Conservation (phyloP, 345 rosid genomes). For the Mercurialis annua region DNA sequence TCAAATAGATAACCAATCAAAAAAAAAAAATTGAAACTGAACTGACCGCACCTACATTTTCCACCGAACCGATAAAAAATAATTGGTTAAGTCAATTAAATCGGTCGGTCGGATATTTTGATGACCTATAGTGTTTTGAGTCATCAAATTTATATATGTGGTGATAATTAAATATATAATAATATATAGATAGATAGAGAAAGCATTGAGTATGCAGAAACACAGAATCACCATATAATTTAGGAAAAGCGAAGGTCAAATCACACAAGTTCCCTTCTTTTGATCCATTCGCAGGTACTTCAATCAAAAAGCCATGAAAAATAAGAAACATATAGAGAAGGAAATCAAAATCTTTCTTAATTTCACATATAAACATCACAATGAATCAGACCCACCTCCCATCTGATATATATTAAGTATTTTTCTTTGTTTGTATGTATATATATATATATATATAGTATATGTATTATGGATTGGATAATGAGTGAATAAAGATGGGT, state of each 20-base stretch:
- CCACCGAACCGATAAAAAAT: too few species aligned
- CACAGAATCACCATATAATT: conserved; percentile 42
- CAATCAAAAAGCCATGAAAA: conserved; percentile 17
- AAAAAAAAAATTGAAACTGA: too few species aligned
- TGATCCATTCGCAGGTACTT: conserved; percentile 43
- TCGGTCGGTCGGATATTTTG: too few species aligned
- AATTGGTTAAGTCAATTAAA: too few species aligned
- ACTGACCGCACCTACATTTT: too few species aligned
- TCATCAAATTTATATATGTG: too few species aligned
- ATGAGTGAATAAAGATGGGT: conserved; percentile 43
- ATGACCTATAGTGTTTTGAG: too few species aligned
- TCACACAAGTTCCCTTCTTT: conserved; percentile 32
- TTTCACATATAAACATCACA: too few species aligned
- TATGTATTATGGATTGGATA: conserved; percentile 28
- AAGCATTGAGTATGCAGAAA: neutral
- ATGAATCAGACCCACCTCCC: too few species aligned
- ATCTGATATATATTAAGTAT: neutral
- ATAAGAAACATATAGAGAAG: conserved; percentile 12
- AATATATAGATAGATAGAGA: neutral
- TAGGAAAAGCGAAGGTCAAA: conserved; percentile 44
- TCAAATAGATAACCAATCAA: too few species aligned
- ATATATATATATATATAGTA: neutral
- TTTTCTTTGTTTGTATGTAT: neutral
- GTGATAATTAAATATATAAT: too few species aligned
- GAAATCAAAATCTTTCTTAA: neutral